phyloP scores from a whole-genome alignment of 768 basidiomycete species.

The Neoboletus brunneissimus region DNA sequence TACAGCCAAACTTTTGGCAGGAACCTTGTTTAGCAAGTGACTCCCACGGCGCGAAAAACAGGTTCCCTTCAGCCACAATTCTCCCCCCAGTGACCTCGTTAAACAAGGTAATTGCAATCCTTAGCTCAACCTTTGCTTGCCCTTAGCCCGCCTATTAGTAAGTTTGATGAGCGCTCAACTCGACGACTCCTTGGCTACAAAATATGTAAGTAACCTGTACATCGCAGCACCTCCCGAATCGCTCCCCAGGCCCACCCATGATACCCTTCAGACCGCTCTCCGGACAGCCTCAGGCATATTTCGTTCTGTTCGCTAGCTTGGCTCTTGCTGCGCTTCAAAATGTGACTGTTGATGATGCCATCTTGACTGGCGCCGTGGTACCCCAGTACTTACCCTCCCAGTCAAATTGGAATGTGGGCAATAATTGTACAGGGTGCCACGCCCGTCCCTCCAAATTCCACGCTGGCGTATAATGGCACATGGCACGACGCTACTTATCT shows the following conservation, averaged over 20 bases:
- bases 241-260: background rate
- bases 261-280: background rate
- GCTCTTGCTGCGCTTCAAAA: slow-evolving; percentile 4
- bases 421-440: slow-evolving; percentile 1
- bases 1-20: too few relatives aligned
- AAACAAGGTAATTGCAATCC: too few relatives aligned
- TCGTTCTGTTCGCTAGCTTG: background rate
- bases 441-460: background rate
- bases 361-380: slow-evolving; percentile 1
- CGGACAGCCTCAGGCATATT: background rate
- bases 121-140: too few relatives aligned
- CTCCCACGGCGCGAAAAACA: too few relatives aligned
- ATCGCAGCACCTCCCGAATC: too few relatives aligned
- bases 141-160: too few relatives aligned
- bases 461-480: slow-evolving; percentile 8
- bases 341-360: slow-evolving; percentile 5
- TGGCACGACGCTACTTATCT: slow-evolving; percentile 16
- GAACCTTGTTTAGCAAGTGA: too few relatives aligned
- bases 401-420: slow-evolving; percentile 6
- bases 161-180: too few relatives aligned
- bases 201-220: too few relatives aligned
- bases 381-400: slow-evolving; percentile 6
- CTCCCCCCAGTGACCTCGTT: too few relatives aligned
- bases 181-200: too few relatives aligned
- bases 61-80: too few relatives aligned